These are phyloP conservation scores for Beauveria sp. DNA, from an alignment of 2,329 filamentous ascomycete species.

Conservation along the genomic window DNA sequence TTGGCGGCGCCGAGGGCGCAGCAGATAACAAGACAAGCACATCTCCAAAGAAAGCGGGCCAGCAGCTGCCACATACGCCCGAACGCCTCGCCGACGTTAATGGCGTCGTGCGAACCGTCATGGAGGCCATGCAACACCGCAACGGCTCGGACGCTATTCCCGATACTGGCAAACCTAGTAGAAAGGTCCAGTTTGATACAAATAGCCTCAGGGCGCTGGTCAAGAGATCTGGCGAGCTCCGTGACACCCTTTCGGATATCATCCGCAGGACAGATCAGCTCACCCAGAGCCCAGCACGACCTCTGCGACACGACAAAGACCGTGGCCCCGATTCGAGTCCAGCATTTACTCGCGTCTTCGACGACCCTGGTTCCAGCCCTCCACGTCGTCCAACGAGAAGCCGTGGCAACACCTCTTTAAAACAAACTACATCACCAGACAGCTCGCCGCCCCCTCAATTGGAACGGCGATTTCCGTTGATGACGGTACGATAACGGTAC, in stretches of 20 bases:
- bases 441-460: conserved; percentile 44
- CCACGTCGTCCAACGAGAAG: conserved; percentile 43
- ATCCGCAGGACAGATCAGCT: conserved; percentile 52
- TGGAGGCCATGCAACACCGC: conserved; percentile 55
- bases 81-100: conserved; percentile 33
- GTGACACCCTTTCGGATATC: conserved; percentile 51
- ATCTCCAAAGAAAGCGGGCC: conserved; percentile 25
- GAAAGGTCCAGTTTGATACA: conserved; percentile 59
- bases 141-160: conserved; percentile 32
- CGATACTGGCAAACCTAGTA: conserved; percentile 30
- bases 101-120: conserved; percentile 52
- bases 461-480: conserved; percentile 51
- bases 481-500: conserved; percentile 48
- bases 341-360: conserved; percentile 61
- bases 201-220: conserved; percentile 61
- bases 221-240: conserved; percentile 51
- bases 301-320: conserved; percentile 36
- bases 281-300: conserved; percentile 46
- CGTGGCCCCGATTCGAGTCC: conserved; percentile 49
- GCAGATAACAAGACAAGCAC: conserved; percentile 28
- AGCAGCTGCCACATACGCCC: conserved; percentile 31
- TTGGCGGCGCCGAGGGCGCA: conserved; percentile 44
- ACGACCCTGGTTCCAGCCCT: conserved; percentile 51
- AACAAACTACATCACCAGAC: conserved; percentile 42
- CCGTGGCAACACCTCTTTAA: conserved; percentile 45